Evolutionary conservation across 768 basidiomycete genomes (phyloP), one percentile per base, ranked within the genome.

Genomic region (Aureoboletus auriporus): DNA sequence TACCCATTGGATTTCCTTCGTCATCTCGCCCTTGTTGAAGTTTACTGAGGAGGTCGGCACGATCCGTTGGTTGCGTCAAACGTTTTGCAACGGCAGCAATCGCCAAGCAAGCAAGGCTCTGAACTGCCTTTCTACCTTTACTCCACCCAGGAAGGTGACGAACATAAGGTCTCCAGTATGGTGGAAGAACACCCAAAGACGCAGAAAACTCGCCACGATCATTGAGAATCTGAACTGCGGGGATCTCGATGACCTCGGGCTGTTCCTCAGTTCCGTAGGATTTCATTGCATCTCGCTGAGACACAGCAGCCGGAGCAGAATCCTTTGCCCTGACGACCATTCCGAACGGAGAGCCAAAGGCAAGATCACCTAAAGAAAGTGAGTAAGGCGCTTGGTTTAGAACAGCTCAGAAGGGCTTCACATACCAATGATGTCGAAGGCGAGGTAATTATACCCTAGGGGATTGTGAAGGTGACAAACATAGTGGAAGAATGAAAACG

Each of bases 201-300:
- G 89, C 89, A 4, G 86, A 86, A 66, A 77, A 93, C 63, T 91
- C 90, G 51, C 92, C 92, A 17, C 92, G 84, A 47, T 85, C 83
- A 64, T 94, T 93, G 39, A 95, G 76, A 54, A 94, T 92, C 59
- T 84, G 70, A 38, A 91, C 84, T 5, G 90, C 93, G 5, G 91
- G 88, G 38, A 93, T 81, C 54, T 82, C 70, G 12, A 74, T 52
- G 31, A 82, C 74, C 34, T 84, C 76, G 27, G 66, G 62, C 5
- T 71, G 59, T 1, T 60, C 61, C 13, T 74, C 68, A 5, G 70
- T 73, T 27, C 84, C 81, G 39, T 80, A 82, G 3, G 74, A 71
- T 8, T 72, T 63, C 73, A 85, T 82, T 4, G 76, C 82, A 13
- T 72, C 70, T 47, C 75, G 55, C 20, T 78, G 78, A 35, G 77